A percentile compares a stretch with the other conserved stretches of the same genome.
Evolutionary conservation across 2,329 filamentous ascomycete genomes (phyloP).

Genomic region (Exophiala sp.): DNA sequence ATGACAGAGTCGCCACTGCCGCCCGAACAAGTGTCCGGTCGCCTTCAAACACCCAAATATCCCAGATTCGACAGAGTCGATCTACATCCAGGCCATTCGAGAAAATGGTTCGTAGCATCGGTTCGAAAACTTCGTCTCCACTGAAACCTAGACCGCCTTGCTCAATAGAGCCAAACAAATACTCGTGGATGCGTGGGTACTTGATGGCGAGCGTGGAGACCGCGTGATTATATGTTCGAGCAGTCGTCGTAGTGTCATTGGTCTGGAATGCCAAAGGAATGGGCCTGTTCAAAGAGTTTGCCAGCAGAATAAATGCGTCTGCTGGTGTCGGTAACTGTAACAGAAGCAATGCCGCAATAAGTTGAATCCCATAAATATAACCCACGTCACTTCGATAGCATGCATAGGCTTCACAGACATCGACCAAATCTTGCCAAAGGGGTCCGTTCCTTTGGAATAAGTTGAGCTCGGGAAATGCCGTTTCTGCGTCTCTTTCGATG

Average conservation of each 20-base stretch:
- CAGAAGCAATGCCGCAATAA: constrained; percentile 57
- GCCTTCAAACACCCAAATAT: constrained; percentile 60
- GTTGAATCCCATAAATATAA: constrained; percentile 58
- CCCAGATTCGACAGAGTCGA: constrained; percentile 56
- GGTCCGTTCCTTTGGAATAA: constrained; percentile 56
- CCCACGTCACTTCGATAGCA: constrained; percentile 63
- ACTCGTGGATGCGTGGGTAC: constrained; percentile 52
- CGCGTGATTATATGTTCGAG: constrained; percentile 54
- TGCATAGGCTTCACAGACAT: constrained; percentile 60
- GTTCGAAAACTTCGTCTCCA: constrained; percentile 47
- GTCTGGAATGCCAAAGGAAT: constrained; percentile 60
- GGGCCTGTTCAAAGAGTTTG: constrained; percentile 60
- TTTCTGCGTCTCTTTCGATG: constrained; percentile 52
- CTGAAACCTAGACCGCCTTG: constrained; percentile 29
- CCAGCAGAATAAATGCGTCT: constrained; percentile 57
- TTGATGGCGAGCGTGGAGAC: constrained; percentile 58
- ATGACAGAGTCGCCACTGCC: constrained; percentile 43
- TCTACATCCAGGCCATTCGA: constrained; percentile 52
- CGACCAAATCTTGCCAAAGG: constrained; percentile 53
- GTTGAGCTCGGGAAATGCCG: constrained; percentile 56
- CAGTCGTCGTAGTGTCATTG: constrained; percentile 53
- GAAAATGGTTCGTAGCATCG: constrained; percentile 54
- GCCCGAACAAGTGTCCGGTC: constrained; percentile 49
- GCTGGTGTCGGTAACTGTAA: constrained; percentile 53
- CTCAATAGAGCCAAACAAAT: constrained; percentile 43